These are phyloP conservation scores for Acrasis kona DNA, from an alignment of 78 protist species.

Conservation along the genomic window DNA sequence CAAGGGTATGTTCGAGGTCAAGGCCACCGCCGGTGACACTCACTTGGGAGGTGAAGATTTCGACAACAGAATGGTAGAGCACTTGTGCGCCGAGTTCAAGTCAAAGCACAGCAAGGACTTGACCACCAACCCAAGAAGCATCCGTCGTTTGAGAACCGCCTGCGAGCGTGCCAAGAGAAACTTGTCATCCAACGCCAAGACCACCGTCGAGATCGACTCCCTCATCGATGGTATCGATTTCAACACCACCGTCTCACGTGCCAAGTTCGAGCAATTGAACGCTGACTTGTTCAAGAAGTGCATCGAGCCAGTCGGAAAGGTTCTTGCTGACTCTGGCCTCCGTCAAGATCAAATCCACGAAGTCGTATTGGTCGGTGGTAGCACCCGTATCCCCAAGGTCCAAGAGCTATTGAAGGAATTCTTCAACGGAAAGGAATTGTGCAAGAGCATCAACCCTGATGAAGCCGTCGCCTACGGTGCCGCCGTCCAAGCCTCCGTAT, in stretches of 20 bases:
- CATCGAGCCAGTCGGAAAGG: conserved; percentile 51
- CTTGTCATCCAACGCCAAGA: conserved; percentile 34
- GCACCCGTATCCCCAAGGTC: conserved; percentile 43
- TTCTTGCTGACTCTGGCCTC: conserved; percentile 49
- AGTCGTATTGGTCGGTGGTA: no score
- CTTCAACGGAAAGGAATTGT: conserved; percentile 15
- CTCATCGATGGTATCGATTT: conserved; percentile 44
- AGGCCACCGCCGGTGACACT: conserved; percentile 80
- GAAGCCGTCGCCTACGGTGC: conserved; percentile 60
- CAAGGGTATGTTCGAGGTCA: conserved; percentile 70
- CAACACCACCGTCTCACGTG: conserved; percentile 19
- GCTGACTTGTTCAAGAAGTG: conserved; percentile 48
- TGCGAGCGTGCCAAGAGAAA: no score
- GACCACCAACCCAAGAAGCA: not conserved
- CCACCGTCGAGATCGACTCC: conserved; percentile 58
- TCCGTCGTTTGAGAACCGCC: not conserved
- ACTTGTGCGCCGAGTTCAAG: conserved; percentile 55
- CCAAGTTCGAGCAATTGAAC: conserved; percentile 31
- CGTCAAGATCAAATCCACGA: conserved; percentile 26
- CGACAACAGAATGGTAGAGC: no score
- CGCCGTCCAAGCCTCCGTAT: conserved; percentile 36
- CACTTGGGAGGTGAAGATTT: no score
- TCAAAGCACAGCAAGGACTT: conserved; percentile 62
- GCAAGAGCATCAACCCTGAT: conserved; percentile 41
- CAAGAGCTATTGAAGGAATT: not conserved